phyloP scores from a whole-genome alignment of 1,139 yeast species.

The Debaryomyces sp. region DNA sequence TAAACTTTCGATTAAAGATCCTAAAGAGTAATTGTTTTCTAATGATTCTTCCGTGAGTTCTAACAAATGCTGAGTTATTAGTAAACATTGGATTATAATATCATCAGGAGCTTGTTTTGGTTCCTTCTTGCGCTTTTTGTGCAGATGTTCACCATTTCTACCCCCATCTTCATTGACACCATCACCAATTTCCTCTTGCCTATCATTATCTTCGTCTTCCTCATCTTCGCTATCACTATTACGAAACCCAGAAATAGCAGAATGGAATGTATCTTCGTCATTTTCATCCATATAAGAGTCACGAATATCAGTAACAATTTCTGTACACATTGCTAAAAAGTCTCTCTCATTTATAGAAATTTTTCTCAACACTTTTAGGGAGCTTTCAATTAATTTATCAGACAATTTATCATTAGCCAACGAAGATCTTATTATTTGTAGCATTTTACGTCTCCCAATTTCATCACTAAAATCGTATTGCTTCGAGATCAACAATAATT shows the following conservation, averaged over 20 bases:
- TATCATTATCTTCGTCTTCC: constrained; percentile 26
- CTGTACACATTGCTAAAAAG: constrained; percentile 82
- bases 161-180: constrained; percentile 17
- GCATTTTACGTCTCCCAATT: constrained; percentile 82
- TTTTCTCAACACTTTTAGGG: constrained; percentile 67
- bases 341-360: constrained; percentile 81
- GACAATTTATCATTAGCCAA: constrained; percentile 56
- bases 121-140: constrained; percentile 35
- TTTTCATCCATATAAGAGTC: constrained; percentile 59
- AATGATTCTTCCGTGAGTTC: constrained; percentile 68
- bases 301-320: constrained; percentile 80
- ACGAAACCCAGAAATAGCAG: constrained; percentile 51
- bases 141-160: constrained; percentile 3
- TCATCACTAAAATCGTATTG: constrained; percentile 90
- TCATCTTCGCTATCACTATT: constrained; percentile 22
- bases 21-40: constrained; percentile 65
- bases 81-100: constrained; percentile 64
- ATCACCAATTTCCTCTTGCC: constrained; percentile 15
- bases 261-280: constrained; percentile 53
- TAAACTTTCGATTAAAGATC: constrained; percentile 73
- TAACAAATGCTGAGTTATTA: constrained; percentile 70
- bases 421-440: constrained; percentile 68
- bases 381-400: constrained; percentile 56
- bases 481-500: constrained; percentile 66
- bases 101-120: constrained; percentile 49